Conservation (phyloP, 2,329 filamentous ascomycete species). For the Malbranchea cinnamomea region DNA sequence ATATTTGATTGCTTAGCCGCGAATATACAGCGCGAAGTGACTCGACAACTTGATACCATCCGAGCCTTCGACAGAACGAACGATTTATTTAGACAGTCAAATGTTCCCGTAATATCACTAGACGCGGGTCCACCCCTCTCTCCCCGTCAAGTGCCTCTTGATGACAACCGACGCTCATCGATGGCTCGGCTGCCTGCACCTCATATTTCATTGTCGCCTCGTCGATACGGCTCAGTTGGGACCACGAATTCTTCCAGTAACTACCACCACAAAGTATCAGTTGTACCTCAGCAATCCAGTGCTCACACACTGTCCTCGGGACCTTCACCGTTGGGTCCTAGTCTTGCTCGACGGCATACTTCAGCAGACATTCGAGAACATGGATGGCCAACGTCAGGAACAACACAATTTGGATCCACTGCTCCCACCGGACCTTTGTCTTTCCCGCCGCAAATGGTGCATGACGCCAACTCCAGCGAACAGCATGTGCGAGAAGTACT, state of each 20-base stretch:
- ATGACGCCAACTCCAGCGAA: conserved; percentile 38
- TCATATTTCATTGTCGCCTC: conserved; percentile 63
- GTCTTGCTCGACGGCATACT: conserved; percentile 71
- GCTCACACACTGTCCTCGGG: conserved; percentile 46
- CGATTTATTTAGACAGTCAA: conserved; percentile 52
- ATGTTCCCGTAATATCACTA: conserved; percentile 44
- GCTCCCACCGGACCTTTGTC: conserved; percentile 54
- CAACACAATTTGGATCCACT: conserved; percentile 26
- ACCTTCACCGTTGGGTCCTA: conserved; percentile 44
- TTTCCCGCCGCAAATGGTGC: conserved; percentile 48
- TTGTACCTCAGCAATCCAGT: conserved; percentile 50
- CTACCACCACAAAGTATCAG: conserved; percentile 58
- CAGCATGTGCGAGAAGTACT: conserved; percentile 49
- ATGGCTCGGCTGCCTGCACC: conserved; percentile 61
- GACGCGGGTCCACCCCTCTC: conserved; percentile 66
- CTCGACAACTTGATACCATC: conserved; percentile 44
- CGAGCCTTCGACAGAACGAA: conserved; percentile 44
- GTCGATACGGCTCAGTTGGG: conserved; percentile 78
- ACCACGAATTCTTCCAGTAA: conserved; percentile 53
- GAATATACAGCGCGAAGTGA: conserved; percentile 48
- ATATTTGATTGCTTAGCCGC: conserved; percentile 24
- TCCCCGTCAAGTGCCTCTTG: conserved; percentile 71
- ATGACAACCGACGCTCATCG: conserved; percentile 62
- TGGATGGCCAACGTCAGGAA: conserved; percentile 47
- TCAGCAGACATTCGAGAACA: conserved; percentile 89